Evolutionary conservation across 352 stramenopile species (phyloP), one percentile per base, ranked within the genome.

Genomic region (Phytophthora rubi): DNA sequence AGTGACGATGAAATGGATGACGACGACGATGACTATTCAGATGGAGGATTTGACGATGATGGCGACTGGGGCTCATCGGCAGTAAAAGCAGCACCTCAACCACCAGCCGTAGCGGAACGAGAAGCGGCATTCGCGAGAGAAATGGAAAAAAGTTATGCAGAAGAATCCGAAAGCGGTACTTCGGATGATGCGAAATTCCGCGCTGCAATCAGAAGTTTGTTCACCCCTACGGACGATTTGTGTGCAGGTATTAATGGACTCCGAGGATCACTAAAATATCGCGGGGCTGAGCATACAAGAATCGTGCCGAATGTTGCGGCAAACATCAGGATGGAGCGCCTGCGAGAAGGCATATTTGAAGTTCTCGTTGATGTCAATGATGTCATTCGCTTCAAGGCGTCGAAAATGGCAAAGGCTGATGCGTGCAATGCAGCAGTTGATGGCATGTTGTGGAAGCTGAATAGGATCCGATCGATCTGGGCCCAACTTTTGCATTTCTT

Each of bases 401-500:
- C 74, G 1, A 64, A 80, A 15, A 35, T 32, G 6, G 66, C 68
- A 12, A 93, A 93, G 64, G 59, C 78, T 42, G 83, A 91, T n/a
- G 88, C 85, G 12, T 92, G 80, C 51, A 75, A 90, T 68, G 76
- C 70, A 52, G 86, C 83, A 23, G 80, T 93, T 4, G 70, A 91
- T 59, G 87, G 87, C 5, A 62, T 91, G 44, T 7, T 95, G 23
- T 53, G 63, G 32, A 80, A 83, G 48, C 55, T 95, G 23, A 81
- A 90, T 51, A 56, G 47, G 28, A 87, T 86, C 18, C 82, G 84
- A 1, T 74, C 69, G 7, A 45, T 79, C 1, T 95, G 87, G 87
- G 85, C 74, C 2, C 81, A 93, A 33, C 52, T 93, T 48, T 65
- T 93, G 39, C 81, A 93, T 55, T 95, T 95, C 18, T 69, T 93